Base-by-base conservation (phyloP, 2,329 filamentous ascomycete species). In the Graphilbum fragrans region DNA sequence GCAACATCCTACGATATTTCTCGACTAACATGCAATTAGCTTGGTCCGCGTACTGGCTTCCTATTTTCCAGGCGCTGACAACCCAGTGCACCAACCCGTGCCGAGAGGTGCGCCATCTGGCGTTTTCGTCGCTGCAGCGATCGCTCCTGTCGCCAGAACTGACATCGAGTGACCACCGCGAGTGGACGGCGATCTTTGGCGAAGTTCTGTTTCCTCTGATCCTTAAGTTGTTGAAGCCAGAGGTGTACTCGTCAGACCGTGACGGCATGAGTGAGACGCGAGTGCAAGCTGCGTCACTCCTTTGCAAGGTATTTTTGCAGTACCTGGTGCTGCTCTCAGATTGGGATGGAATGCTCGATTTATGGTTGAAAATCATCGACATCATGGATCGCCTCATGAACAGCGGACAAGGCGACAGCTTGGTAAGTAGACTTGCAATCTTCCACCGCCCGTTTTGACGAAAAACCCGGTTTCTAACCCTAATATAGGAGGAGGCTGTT, bases 11-110 rank as follows among this genome's bases (percentile, higher is more conserved):
- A 45, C 51, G 38, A n/a, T 14, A 19, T 41, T 22, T 18, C 9
- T 37, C 25, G 10, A 16, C 35, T 41, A 41, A n/a, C n/a, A n/a
- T n/a, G 40, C 27, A 17, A 5, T n/a, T 48, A 84, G 92, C 92
- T 14, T 98, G 92, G 92, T 87, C 86, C 39, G 86, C 92, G 9
- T 98, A 98, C 59, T 98, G 92, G 92, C 80, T 88, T 14, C 92
- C 90, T 2, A 87, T 98, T 21, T 92, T 98, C 61, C 78, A 86
- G 51, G 84, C 86, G 6, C 66, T 98, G 17, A 92, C 84, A 3
- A 78, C 77, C 5, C 92, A 98, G 62, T 95, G 88, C 61, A 85
- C 86, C 41, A 98, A 96, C 56, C 87, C 88, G 1, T 95, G 87
- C 55, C 82, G 90, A 41, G 88, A 95, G 52, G 86, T 98, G 45